These are phyloP conservation scores for Calonectria fujianensis DNA, from an alignment of 2,329 filamentous ascomycete species.

Conservation along the genomic window DNA sequence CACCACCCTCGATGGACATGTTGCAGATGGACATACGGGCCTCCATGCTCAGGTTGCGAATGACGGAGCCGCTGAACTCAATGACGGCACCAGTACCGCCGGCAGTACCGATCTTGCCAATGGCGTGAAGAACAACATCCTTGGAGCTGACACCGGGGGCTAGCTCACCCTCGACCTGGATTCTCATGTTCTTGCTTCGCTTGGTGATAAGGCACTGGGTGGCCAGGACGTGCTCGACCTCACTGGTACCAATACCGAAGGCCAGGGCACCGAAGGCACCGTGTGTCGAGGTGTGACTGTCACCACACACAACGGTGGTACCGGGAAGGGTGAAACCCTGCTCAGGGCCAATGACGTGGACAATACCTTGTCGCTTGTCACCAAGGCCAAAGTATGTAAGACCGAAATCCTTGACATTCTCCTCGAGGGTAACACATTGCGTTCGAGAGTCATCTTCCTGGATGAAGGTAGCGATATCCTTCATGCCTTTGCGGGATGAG, in stretches of 20 bases:
- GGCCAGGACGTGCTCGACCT: slow-evolving; percentile 98
- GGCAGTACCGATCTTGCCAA: slow-evolving; percentile 95
- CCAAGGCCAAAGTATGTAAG: slow-evolving; percentile 97
- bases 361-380: slow-evolving; percentile 97
- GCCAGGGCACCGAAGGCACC: slow-evolving; percentile 96
- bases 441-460: slow-evolving; percentile 94
- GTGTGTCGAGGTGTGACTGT: slow-evolving; percentile 98
- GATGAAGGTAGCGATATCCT: slow-evolving; percentile 95
- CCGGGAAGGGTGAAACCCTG: slow-evolving; percentile 98
- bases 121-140: slow-evolving; percentile 94
- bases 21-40: slow-evolving; percentile 99
- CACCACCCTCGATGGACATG: slow-evolving; percentile 98
- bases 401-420: slow-evolving; percentile 97
- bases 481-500: slow-evolving; percentile 91
- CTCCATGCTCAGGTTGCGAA: slow-evolving; percentile 93
- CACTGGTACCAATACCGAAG: slow-evolving; percentile 97
- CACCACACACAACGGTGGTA: slow-evolving; percentile 97
- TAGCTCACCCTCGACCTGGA: slow-evolving; percentile 94
- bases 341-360: slow-evolving; percentile 98
- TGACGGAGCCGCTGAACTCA: slow-evolving; percentile 97
- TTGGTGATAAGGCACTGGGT: slow-evolving; percentile 97
- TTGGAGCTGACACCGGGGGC: slow-evolving; percentile 95
- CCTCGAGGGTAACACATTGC: slow-evolving; percentile 96
- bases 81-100: slow-evolving; percentile 96
- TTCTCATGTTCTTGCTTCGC: slow-evolving; percentile 98